These are phyloP conservation scores for Metschnikowia cerradonensis DNA, from an alignment of 805 yeast species.

Conservation along the genomic window DNA sequence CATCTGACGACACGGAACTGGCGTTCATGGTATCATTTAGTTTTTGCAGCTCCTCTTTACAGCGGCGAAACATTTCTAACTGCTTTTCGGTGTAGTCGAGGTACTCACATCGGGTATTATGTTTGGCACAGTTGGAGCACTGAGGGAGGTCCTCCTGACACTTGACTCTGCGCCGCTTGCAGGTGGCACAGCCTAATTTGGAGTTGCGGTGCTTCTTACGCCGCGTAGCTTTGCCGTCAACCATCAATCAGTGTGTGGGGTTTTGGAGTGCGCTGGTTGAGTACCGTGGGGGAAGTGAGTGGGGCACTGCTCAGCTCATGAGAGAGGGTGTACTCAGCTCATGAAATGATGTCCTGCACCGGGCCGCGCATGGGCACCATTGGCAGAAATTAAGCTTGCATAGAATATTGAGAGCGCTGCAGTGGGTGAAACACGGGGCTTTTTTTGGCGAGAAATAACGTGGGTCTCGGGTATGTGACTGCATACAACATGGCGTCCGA, in stretches of 20 bases:
- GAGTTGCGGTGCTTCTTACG: slow-evolving; percentile 25
- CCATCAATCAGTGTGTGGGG: background rate
- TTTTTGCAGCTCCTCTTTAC: slow-evolving; percentile 12
- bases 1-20: background rate
- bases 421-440: no score
- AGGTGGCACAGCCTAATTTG: slow-evolving; percentile 17
- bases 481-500: background rate
- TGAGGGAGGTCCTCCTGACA: slow-evolving; percentile 35
- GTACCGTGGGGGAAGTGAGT: background rate
- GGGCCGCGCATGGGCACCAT: background rate
- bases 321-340: background rate
- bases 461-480: background rate
- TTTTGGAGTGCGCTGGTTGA: background rate
- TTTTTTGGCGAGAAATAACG: no score
- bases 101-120: slow-evolving; percentile 38
- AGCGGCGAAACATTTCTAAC: slow-evolving; percentile 23
- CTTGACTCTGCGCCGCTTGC: slow-evolving; percentile 19
- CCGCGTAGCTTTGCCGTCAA: slow-evolving; percentile 6
- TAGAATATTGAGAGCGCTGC: background rate
- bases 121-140: slow-evolving; percentile 39
- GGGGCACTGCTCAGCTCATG: background rate
- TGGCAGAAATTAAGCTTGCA: background rate
- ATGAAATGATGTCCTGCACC: background rate
- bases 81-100: slow-evolving; percentile 32
- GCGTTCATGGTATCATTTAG: background rate